Evolutionary conservation across 1,284 basidiomycete genomes (phyloP).

Genomic region (Fomitopsis pinicola): DNA sequence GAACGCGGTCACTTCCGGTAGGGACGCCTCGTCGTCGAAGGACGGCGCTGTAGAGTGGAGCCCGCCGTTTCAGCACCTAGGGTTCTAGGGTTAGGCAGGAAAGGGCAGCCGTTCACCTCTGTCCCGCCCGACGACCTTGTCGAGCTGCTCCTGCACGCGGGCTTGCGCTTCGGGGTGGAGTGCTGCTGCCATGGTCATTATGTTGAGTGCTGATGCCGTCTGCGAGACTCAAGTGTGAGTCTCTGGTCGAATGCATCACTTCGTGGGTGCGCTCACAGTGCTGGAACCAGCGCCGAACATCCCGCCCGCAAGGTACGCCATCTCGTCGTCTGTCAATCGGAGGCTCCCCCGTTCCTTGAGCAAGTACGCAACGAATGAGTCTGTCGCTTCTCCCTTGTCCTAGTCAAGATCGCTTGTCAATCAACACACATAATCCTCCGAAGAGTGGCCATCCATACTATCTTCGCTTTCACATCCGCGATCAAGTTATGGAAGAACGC

Average conservation of each 20-base stretch:
- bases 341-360: slow-evolving; percentile 46
- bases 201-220: slow-evolving; percentile 45
- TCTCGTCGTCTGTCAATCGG: slow-evolving; percentile 47
- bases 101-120: slow-evolving; percentile 33
- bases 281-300: slow-evolving; percentile 65
- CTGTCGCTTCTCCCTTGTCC: slow-evolving; percentile 33
- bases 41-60: slow-evolving; percentile 36
- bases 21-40: slow-evolving; percentile 42
- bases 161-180: slow-evolving; percentile 50
- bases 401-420: slow-evolving; percentile 7
- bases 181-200: slow-evolving; percentile 56
- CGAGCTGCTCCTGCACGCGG: slow-evolving; percentile 57
- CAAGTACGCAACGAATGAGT: slow-evolving; percentile 53
- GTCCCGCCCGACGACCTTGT: slow-evolving; percentile 49
- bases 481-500: slow-evolving; percentile 43
- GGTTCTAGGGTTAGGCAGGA: too few species aligned
- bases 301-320: slow-evolving; percentile 55
- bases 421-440: slow-evolving; percentile 28
- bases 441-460: slow-evolving; percentile 29
- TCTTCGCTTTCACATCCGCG: slow-evolving; percentile 28
- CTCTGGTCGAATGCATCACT: neutral
- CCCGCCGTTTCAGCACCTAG: too few species aligned
- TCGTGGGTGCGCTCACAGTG: slow-evolving; percentile 33
- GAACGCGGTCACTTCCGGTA: slow-evolving; percentile 58
- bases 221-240: slow-evolving; percentile 11